Evolutionary conservation across 257 asterid genomes (phyloP).

Genomic region (Ehretia macrophylla): DNA sequence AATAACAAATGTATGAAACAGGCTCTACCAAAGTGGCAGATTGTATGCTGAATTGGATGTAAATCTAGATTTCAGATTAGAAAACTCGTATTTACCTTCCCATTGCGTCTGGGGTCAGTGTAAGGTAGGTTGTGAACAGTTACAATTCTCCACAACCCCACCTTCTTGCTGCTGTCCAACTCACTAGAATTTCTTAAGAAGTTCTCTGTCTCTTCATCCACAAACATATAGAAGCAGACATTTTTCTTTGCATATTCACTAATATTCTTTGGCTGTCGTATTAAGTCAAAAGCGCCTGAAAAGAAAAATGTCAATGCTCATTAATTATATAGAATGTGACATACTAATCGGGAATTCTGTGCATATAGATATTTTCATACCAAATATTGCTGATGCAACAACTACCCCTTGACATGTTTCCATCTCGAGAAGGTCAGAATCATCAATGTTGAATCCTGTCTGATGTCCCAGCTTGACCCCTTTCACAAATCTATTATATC

Average conservation of each 20-base stretch:
- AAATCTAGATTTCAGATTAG: no score
- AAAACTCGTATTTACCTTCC: slow-evolving; percentile 56
- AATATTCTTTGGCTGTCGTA: slow-evolving; percentile 76
- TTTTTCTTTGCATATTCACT: slow-evolving; percentile 62
- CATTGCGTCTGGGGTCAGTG: slow-evolving; percentile 86
- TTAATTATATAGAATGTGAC: slow-evolving; percentile 19
- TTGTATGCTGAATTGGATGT: no score
- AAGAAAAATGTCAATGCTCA: slow-evolving; percentile 14
- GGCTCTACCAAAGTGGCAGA: no score
- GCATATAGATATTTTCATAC: slow-evolving; percentile 28
- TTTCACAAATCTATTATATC: slow-evolving; percentile 59
- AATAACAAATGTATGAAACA: no score
- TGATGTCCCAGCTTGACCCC: slow-evolving; percentile 74
- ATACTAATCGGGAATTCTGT: slow-evolving; percentile 3
- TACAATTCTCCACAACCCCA: slow-evolving; percentile 79
- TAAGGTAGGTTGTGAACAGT: slow-evolving; percentile 79
- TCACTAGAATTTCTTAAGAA: slow-evolving; percentile 57
- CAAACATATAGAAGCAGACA: slow-evolving; percentile 82
- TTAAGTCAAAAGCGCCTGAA: slow-evolving; percentile 84
- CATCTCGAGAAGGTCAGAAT: slow-evolving; percentile 76
- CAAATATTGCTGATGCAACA: slow-evolving; percentile 92
- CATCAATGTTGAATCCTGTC: slow-evolving; percentile 82
- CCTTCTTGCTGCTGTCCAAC: slow-evolving; percentile 56
- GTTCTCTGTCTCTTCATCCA: slow-evolving; percentile 67
- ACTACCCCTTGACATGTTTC: slow-evolving; percentile 77